A percentile compares a stretch with the other conserved stretches of the same genome.
Conservation (phyloP, 2,329 filamentous ascomycete species). For the Neopestalotiopsis clavispora region DNA sequence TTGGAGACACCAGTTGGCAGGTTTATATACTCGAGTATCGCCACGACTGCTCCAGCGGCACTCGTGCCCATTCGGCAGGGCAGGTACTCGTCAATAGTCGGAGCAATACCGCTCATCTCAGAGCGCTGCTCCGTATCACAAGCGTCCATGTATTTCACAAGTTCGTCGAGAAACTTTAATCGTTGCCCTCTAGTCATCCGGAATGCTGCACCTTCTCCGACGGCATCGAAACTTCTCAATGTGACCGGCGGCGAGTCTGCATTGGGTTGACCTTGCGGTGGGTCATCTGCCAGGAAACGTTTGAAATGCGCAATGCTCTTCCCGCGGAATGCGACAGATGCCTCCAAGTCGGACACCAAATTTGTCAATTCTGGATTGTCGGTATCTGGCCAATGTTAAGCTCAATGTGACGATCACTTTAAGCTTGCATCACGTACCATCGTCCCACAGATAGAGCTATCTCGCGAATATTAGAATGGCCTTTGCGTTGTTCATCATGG, state of each 20-base stretch:
- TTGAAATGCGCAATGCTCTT: not conserved
- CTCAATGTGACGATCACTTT: no score
- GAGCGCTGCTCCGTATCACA: slow-evolving; percentile 21
- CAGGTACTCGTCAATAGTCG: slow-evolving; percentile 25
- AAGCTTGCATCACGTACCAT: no score
- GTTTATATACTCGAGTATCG: slow-evolving; percentile 13
- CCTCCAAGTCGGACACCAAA: no score
- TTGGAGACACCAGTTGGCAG: not conserved
- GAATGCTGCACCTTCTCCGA: slow-evolving; percentile 18
- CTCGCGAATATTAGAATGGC: no score
- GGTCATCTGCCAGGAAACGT: no score
- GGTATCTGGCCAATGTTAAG: no score
- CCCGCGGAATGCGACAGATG: no score
- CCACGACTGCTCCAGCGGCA: slow-evolving; percentile 11
- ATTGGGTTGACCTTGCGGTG: no score
- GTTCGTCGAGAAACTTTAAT: slow-evolving; percentile 15
- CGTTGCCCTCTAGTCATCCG: slow-evolving; percentile 17
- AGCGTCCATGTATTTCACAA: slow-evolving; percentile 17
- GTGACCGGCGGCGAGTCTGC: slow-evolving; percentile 14
- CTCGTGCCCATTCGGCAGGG: slow-evolving; percentile 21
- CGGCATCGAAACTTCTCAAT: slow-evolving; percentile 19
- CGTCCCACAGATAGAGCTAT: no score
- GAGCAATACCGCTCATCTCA: slow-evolving; percentile 23
- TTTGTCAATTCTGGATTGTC: no score
- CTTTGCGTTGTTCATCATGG: no score